A percentile compares a stretch with the other conserved stretches of the same genome.
phyloP scores from a whole-genome alignment of 2,329 filamentous ascomycete genomes.

The Sporothrix curviconia region DNA sequence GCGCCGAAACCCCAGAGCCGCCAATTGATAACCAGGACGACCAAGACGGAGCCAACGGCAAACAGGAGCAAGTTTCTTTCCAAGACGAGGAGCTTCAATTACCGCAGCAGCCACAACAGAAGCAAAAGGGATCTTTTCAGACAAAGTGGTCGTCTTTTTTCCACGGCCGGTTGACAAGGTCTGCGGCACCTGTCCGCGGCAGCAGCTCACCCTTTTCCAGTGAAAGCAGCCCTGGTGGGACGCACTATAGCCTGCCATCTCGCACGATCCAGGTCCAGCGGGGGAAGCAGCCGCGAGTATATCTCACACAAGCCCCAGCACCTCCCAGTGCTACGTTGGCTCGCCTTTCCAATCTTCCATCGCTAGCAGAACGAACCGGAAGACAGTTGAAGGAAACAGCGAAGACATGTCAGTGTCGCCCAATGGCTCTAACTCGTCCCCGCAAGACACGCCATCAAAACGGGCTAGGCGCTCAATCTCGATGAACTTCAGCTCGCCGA shows the following conservation, averaged over 20 bases:
- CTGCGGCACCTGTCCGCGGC: slow-evolving; percentile 23
- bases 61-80: neutral
- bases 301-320: slow-evolving; percentile 31
- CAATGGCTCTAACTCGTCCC: slow-evolving; percentile 15
- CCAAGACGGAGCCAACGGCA: neutral
- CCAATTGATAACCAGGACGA: slow-evolving; percentile 12
- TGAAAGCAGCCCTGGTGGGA: slow-evolving; percentile 25
- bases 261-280: slow-evolving; percentile 25
- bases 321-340: neutral
- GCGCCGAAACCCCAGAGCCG: slow-evolving; percentile 16
- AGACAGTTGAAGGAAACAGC: neutral
- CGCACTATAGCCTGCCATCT: slow-evolving; percentile 25
- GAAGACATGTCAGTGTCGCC: neutral
- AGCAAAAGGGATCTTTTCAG: slow-evolving; percentile 15
- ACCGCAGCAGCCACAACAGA: neutral
- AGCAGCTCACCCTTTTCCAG: slow-evolving; percentile 22
- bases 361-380: neutral
- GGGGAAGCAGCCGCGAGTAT: slow-evolving; percentile 25
- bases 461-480: slow-evolving; percentile 49
- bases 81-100: neutral
- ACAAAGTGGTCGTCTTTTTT: slow-evolving; percentile 52
- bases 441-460: slow-evolving; percentile 38
- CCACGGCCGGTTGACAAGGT: slow-evolving; percentile 36
- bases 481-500: slow-evolving; percentile 52
- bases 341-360: slow-evolving; percentile 10